Evolutionary conservation across 2,329 filamentous ascomycete genomes (phyloP), one percentile per base, ranked within the genome.

Genomic region (Cryphonectria japonica): DNA sequence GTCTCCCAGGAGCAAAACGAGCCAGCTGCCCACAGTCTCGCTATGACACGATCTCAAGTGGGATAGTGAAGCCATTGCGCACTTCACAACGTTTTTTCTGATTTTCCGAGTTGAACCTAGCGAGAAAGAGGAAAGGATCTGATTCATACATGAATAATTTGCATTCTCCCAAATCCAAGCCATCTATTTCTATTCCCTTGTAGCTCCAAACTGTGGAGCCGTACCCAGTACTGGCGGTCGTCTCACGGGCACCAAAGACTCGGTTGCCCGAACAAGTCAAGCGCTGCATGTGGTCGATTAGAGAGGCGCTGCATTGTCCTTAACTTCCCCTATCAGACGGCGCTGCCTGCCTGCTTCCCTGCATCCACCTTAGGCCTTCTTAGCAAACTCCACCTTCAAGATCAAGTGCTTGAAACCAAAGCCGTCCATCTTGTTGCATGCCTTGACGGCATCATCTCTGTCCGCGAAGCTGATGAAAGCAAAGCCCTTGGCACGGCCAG

Each of bases 381-480:
- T 96, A 76, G 93, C 93, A 83, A 96, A 96, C 85, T 96, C 93
- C 75, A 96, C 93, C 80, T 92, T 88, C 78, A 96, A 83, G 81
- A 96, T 96, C 78, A 96, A 86, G 85, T 96, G 93, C 82, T 93
- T 92, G 86, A 94, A 95, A 84, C 93, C 93, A 77, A 88, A 98
- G 78, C 96, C 96, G 83, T 99, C 96, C 93, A 99, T 95, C 89
- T 97, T 98, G 85, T 92, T 92, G 85, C 93, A 97, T 57, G 96
- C 96, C 85, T 92, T 93, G 77, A 93, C 93, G 76, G 96, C 96
- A 82, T 99, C 96, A 76, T 87, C 83, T 76, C 96, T 88, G 82
- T 99, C 96, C 72, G 92, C 93, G 80, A 96, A 99, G 83, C 93
- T 97, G 87, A 99, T 97, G 82, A 99, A 99, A 37, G 97, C 97